Evolutionary conservation across 2,329 filamentous ascomycete genomes (phyloP).

Genomic region (Aspergillus viridinutans): DNA sequence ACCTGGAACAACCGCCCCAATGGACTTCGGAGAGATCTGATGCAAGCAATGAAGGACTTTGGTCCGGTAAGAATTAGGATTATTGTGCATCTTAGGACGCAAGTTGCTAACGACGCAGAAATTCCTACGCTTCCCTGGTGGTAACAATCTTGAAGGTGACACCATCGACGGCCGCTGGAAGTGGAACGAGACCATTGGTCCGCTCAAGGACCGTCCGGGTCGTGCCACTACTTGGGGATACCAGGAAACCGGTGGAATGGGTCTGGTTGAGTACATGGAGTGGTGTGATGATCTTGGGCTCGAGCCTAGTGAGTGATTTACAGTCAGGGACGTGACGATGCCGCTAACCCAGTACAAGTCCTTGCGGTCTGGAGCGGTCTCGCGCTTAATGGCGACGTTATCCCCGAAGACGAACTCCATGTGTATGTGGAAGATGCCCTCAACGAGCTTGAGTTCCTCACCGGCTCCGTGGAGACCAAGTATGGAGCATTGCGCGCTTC

Average conservation of each 20-base stretch:
- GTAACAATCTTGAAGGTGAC: conserved; percentile 48
- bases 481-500: conserved; percentile 50
- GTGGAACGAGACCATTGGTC: conserved; percentile 52
- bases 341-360: conserved; percentile 15
- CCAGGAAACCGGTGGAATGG: conserved; percentile 43
- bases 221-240: conserved; percentile 41
- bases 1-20: conserved; percentile 53
- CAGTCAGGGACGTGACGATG: background rate
- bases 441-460: conserved; percentile 31
- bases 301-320: conserved; percentile 27
- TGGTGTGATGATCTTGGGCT: conserved; percentile 46
- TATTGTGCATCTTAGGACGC: background rate
- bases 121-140: conserved; percentile 50
- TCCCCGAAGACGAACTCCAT: conserved; percentile 34
- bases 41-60: conserved; percentile 35
- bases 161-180: conserved; percentile 40
- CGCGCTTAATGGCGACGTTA: conserved; percentile 36
- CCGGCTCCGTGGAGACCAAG: conserved; percentile 23
- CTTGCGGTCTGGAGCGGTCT: conserved; percentile 45
- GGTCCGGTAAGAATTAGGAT: conserved; percentile 17
- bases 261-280: conserved; percentile 47
- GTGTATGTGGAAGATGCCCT: conserved; percentile 32
- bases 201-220: conserved; percentile 46
- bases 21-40: conserved; percentile 49
- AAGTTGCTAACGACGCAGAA: conserved; percentile 34